Percentiles rank a stretch among this genome's conserved stretches.
phyloP scores from a whole-genome alignment of 208 protist genomes.

The Entamoeba invadens region DNA sequence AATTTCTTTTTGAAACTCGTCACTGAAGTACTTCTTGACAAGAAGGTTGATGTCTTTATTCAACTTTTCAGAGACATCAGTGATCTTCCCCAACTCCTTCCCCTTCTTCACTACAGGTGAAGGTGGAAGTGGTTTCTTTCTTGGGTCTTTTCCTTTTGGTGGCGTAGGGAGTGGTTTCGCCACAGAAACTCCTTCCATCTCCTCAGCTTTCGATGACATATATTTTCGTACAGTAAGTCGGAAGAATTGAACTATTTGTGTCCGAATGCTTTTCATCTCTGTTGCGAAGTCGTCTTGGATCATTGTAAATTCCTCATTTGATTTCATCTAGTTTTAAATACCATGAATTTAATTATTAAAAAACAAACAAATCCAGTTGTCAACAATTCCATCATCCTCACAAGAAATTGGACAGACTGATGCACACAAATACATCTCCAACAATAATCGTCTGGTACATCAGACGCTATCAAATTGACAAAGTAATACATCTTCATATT shows the following conservation, averaged over 20 bases:
- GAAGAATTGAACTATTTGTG: background rate
- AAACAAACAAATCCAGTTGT: background rate
- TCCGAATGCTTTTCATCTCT: background rate
- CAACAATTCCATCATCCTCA: background rate
- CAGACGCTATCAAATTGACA: background rate
- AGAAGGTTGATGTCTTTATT: background rate
- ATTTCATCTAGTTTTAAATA: no score
- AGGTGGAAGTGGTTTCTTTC: background rate
- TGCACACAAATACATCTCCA: background rate
- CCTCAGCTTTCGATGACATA: background rate
- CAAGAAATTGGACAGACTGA: background rate
- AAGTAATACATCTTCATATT: background rate
- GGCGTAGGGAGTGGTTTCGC: background rate
- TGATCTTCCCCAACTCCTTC: background rate
- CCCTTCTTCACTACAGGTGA: background rate
- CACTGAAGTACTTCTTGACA: background rate
- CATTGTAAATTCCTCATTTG: background rate
- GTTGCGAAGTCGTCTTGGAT: background rate
- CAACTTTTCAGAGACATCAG: background rate
- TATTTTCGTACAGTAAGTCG: background rate
- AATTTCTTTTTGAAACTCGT: background rate
- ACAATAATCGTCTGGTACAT: background rate
- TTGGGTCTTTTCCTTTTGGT: background rate
- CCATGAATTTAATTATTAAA: no score
- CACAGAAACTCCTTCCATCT: background rate